phyloP scores from a whole-genome alignment of 306 rosid genomes.

The Clitoria ternatea region DNA sequence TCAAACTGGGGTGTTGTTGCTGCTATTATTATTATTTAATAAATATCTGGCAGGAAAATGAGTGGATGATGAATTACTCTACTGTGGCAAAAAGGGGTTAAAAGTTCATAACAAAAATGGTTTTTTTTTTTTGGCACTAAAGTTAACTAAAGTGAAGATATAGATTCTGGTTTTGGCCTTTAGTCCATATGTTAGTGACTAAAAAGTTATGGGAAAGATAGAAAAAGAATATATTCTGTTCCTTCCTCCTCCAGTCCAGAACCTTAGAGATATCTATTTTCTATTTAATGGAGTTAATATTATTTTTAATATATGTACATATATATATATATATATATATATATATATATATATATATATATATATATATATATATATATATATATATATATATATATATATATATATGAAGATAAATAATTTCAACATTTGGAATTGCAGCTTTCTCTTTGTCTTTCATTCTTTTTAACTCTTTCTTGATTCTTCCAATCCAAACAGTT shows the following conservation, averaged over 20 bases:
- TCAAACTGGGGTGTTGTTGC: background rate
- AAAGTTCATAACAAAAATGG: constrained; percentile 10
- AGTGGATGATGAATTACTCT: background rate
- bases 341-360: background rate
- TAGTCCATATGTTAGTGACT: constrained; percentile 18
- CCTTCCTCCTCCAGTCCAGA: constrained; percentile 17
- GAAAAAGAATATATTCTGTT: constrained; percentile 28
- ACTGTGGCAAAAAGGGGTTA: background rate
- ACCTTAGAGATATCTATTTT: constrained; percentile 1
- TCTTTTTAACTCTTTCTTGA: background rate
- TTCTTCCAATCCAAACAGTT: background rate
- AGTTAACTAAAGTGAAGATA: constrained; percentile 5
- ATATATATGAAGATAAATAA: background rate
- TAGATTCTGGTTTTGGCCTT: constrained; percentile 26
- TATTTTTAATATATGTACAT: background rate
- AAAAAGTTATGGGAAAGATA: constrained; percentile 29
- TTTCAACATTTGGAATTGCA: background rate
- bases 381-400: background rate
- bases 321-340: background rate
- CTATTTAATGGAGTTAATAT: background rate
- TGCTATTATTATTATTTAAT: background rate
- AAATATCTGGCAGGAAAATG: background rate
- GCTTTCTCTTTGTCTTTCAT: background rate
- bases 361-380: background rate
- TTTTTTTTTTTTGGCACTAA: background rate